Base-by-base conservation (phyloP, 345 rosid genomes). In the Lepidium aucheri region DNA sequence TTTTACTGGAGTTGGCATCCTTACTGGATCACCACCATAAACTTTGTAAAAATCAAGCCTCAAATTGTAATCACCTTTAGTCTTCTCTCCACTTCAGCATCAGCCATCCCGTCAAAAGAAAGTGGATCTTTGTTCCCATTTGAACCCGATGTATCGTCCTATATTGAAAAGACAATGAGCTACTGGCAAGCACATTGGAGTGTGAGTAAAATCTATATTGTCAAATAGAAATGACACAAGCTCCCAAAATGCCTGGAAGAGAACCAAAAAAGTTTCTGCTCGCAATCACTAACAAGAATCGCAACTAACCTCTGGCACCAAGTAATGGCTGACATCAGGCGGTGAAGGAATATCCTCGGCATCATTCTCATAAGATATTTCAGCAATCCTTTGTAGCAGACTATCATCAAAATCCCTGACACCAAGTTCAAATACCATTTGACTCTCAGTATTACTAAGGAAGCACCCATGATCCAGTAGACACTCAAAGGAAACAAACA, bases 301-400 rank as follows among this genome's bases (percentile, higher is more conserved):
- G 40, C 38, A 13, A 82, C 95, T 79, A 71, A 95, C 99, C 99
- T 91, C 98, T 10, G 93, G 69, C 62, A 80, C 90, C 76, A 91
- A 79, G 80, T 84, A 91, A 76, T 80, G 86, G 89, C 99, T 85
- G 81, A 95, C 98, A 75, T 95, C 98, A 43, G 98, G 98, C 53
- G 98, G 83, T 68, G 84, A 85, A 76, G 90, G 97, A 69, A 87
- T 80, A 49, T 80, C 82, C 59, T 62, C 67, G 8, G 70, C 65
- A 83, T 95, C 91, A 77, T 87, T 89, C 80, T 95, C 98, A 76
- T 87, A 95, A 13, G 84, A 83, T 75, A 91, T 76, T 77, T 83
- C 96, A 17, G 80, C 63, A 60, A 89, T 82, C 75, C 74, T 86
- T 82, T 78, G 99, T 32, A 95, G 77, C 65, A 95, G 86, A 60